phyloP scores from a whole-genome alignment of 2,329 filamentous ascomycete genomes.

The Aspergillus bombycis region DNA sequence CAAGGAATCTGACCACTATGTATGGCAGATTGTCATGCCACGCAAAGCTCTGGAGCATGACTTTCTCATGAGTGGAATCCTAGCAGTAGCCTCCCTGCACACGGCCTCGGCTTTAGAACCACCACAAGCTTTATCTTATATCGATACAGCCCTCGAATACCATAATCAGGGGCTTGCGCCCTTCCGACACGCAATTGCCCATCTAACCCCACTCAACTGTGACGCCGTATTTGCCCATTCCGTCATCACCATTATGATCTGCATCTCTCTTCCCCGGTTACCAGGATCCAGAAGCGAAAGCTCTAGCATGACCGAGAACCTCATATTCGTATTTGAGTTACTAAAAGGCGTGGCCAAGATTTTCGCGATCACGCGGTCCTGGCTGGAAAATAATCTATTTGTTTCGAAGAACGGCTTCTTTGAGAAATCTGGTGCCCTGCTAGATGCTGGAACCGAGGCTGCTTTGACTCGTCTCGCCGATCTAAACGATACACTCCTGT shows the following conservation, averaged over 20 bases:
- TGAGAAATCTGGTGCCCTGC: conserved; percentile 36
- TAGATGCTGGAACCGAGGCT: conserved; percentile 30
- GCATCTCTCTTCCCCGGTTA: conserved; percentile 40
- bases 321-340: conserved; percentile 39
- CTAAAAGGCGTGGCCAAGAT: conserved; percentile 42
- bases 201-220: conserved; percentile 39
- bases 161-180: conserved; percentile 39
- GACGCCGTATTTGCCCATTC: conserved; percentile 43
- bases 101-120: conserved; percentile 37
- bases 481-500: conserved; percentile 34
- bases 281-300: conserved; percentile 33
- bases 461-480: conserved; percentile 32
- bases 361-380: conserved; percentile 32
- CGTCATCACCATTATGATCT: conserved; percentile 40
- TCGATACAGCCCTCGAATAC: conserved; percentile 41
- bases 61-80: conserved; percentile 46
- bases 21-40: conserved; percentile 47
- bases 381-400: conserved; percentile 58
- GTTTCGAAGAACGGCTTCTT: conserved; percentile 49
- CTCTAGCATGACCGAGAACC: conserved; percentile 39
- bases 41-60: conserved; percentile 43
- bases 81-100: conserved; percentile 46
- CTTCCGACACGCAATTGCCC: conserved; percentile 38
- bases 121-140: conserved; percentile 36
- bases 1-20: conserved; percentile 33